Base-by-base conservation (phyloP, 2,329 filamentous ascomycete species). In the Myriosclerotinia curreyana region DNA sequence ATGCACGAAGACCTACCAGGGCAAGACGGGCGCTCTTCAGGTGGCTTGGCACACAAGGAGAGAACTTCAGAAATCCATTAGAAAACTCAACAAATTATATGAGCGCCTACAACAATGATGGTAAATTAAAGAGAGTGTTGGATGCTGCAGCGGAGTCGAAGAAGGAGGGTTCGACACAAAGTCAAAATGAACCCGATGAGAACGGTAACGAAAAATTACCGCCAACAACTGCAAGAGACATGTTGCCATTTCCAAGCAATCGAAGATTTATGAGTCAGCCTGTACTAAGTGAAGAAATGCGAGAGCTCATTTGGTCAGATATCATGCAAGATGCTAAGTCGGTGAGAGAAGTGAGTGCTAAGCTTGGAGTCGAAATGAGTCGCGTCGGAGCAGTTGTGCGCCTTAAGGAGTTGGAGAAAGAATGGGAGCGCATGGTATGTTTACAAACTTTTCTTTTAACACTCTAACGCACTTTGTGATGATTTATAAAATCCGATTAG, bases 401-500 rank as follows among this genome's bases (percentile, higher is more conserved):
- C 64, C 76, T 91, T 69, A 87, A 88, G 75, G 84, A 87, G 71
- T 77, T 91, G 69, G 88, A 91, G 76, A 87, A 85, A 75, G 78
- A 84, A 69, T 88, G 85, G 86, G 76, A 80, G 66, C 76, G 79
- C 75, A 79, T 88, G 80, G 88, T 91, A 84, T 79, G 86, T 68
- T 58, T 22, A 49, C 42, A 36, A 49, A 20, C 66, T 81, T 58
- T 65, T 64, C 53, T 53, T 60, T 56, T 20, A 44, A 44, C 42
- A 36, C 52, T 50, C 12, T 50, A 28, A 66, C 63, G 64, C 28
- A 63, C 61, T 71, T 71, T 71, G 75, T 89, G 87, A 90, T 90
- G 87, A 91, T 83, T 81, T 85, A 83, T 76, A 80, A 84, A 86
- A 86, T 81, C 86, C 94, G 94, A 97, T 98, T 96, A 97, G 94